Evolutionary conservation across 2,329 filamentous ascomycete genomes (phyloP).

Genomic region (Sordariomycetes sp.): DNA sequence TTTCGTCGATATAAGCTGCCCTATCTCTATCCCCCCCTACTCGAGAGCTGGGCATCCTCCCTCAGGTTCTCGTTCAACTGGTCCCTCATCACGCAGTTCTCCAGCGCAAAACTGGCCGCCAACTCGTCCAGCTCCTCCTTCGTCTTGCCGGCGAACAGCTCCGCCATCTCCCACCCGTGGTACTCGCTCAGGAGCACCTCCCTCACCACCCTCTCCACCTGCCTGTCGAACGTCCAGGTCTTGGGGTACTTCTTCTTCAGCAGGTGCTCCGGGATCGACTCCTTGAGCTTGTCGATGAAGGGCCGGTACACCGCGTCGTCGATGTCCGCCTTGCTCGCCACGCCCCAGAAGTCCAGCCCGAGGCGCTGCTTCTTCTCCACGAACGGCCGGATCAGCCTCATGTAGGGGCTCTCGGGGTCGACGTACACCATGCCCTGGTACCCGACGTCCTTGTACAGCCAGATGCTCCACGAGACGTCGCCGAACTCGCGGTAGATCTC

Average conservation of each 20-base stretch:
- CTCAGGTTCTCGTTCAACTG: constrained; percentile 38
- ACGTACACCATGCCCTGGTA: constrained; percentile 45
- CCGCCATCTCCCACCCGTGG: constrained; percentile 41
- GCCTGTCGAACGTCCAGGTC: constrained; percentile 37
- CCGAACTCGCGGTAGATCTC: constrained; percentile 22
- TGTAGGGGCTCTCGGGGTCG: constrained; percentile 33
- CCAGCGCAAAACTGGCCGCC: constrained; percentile 38
- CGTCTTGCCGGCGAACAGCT: constrained; percentile 38
- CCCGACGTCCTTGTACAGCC: constrained; percentile 48
- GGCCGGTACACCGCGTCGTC: constrained; percentile 24
- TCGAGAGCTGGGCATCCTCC: constrained; percentile 21
- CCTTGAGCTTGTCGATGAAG: constrained; percentile 27
- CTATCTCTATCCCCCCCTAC: not conserved
- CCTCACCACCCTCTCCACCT: constrained; percentile 32
- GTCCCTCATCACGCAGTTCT: constrained; percentile 40
- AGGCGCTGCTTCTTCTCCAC: constrained; percentile 43
- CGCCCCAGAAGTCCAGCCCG: constrained; percentile 45
- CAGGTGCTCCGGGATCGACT: constrained; percentile 28
- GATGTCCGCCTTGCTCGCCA: constrained; percentile 16
- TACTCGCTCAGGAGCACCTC: constrained; percentile 33
- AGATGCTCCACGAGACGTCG: constrained; percentile 45
- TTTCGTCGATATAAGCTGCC: too few relatives aligned
- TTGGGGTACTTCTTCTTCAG: constrained; percentile 32
- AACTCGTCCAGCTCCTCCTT: constrained; percentile 42
- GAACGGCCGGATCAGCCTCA: constrained; percentile 37